phyloP scores from a whole-genome alignment of 164 flowering plant genomes.

The Annona squamosa region DNA sequence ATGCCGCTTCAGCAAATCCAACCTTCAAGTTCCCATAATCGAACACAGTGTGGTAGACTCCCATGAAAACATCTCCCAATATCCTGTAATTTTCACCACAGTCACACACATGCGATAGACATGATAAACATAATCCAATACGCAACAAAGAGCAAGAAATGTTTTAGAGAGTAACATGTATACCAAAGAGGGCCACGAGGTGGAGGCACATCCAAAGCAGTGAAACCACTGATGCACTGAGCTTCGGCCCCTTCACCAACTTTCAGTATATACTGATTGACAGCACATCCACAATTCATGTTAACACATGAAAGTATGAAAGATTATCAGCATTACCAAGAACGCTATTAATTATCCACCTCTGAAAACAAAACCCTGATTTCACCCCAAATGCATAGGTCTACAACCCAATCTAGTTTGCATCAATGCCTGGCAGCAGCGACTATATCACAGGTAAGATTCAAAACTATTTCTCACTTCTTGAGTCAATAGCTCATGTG shows the following conservation, averaged over 20 bases:
- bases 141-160: not conserved
- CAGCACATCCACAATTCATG: not conserved
- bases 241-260: constrained; percentile 54
- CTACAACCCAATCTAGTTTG: too few species aligned
- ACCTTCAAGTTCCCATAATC: constrained; percentile 39
- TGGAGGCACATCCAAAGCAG: constrained; percentile 59
- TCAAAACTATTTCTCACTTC: too few species aligned
- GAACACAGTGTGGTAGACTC: constrained; percentile 42
- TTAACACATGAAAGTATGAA: too few species aligned
- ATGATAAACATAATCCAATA: not conserved
- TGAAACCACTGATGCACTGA: constrained; percentile 73
- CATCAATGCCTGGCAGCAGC: too few species aligned
- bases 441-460: too few species aligned
- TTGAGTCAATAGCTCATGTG: too few species aligned
- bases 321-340: not conserved
- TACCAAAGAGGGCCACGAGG: constrained; percentile 77
- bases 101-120: not conserved
- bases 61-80: constrained; percentile 53
- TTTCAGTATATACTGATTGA: constrained; percentile 52
- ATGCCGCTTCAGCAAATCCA: constrained; percentile 49
- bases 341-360: not conserved
- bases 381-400: too few species aligned
- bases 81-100: constrained; percentile 30
- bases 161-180: not conserved
- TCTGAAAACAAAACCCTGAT: not conserved